A percentile compares a stretch with the other conserved stretches of the same genome.
Conservation (phyloP, 1,284 basidiomycete species). For the Irpex lacteus region DNA sequence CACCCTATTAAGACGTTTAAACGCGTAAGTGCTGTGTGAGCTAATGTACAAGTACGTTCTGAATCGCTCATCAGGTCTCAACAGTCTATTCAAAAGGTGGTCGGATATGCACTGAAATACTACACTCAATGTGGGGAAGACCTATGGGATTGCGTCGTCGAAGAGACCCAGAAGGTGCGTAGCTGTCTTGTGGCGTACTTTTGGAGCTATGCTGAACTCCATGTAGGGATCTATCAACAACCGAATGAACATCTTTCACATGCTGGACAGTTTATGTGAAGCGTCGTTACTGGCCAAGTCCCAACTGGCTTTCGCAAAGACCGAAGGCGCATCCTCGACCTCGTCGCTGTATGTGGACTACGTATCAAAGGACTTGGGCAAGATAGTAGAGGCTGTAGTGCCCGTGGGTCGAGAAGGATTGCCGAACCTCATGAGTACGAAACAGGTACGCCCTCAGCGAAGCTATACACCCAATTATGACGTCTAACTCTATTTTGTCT, state of each 20-base stretch:
- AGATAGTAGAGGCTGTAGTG: conserved; percentile 80
- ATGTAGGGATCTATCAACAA: conserved; percentile 81
- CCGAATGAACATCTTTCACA: conserved; percentile 90
- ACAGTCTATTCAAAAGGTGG: conserved; percentile 87
- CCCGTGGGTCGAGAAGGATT: conserved; percentile 80
- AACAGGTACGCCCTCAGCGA: conserved; percentile 55
- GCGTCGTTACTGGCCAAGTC: conserved; percentile 67
- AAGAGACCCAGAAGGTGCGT: conserved; percentile 82
- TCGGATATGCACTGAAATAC: conserved; percentile 84
- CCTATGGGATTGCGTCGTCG: conserved; percentile 91
- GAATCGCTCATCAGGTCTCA: conserved; percentile 61
- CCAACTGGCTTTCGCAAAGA: conserved; percentile 41
- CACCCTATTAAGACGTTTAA: conserved; percentile 66
- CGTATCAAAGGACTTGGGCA: conserved; percentile 68
- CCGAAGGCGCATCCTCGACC: conserved; percentile 33
- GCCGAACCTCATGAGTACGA: conserved; percentile 81
- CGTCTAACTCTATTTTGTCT: neutral
- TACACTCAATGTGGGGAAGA: conserved; percentile 84
- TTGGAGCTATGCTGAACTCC: neutral
- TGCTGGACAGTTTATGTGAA: conserved; percentile 87
- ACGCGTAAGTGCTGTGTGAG: conserved; percentile 60
- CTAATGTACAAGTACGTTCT: conserved; percentile 21
- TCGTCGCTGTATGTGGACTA: conserved; percentile 73
- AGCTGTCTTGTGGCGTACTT: neutral
- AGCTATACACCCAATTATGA: neutral